Percentiles rank a stretch among this genome's conserved stretches.
These are phyloP conservation scores for Penicillium sp. DNA, from an alignment of 2,329 filamentous ascomycete genomes.

Conservation along the genomic window DNA sequence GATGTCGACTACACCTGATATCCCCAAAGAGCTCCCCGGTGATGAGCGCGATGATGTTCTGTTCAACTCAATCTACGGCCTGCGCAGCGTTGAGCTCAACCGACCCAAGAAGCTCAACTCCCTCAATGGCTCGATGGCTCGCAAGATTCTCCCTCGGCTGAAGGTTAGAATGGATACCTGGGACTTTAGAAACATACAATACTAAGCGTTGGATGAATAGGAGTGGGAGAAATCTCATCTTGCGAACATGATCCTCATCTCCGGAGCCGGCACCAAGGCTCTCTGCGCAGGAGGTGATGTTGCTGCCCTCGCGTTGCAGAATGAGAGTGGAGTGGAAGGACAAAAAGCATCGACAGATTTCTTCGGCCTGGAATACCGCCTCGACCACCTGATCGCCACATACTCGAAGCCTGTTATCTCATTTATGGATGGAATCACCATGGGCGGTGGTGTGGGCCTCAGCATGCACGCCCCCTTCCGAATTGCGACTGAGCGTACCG, in stretches of 20 bases:
- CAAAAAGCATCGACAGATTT: conserved; percentile 75
- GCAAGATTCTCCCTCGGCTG: conserved; percentile 86
- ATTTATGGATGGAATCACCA: conserved; percentile 96
- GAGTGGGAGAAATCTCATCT: conserved; percentile 96
- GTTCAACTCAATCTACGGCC: conserved; percentile 83
- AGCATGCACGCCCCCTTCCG: conserved; percentile 93
- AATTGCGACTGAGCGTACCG: conserved; percentile 90
- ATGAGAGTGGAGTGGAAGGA: conserved; percentile 64
- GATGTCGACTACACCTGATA: conserved; percentile 40
- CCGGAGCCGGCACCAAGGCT: conserved; percentile 78
- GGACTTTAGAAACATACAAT: background rate
- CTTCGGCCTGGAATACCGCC: conserved; percentile 92
- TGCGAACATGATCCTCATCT: conserved; percentile 88
- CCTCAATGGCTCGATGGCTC: conserved; percentile 88
- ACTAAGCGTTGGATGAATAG: conserved; percentile 27
- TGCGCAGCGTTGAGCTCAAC: conserved; percentile 92
- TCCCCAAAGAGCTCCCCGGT: conserved; percentile 55
- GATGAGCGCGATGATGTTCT: conserved; percentile 89
- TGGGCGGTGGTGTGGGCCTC: conserved; percentile 94
- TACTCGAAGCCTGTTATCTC: conserved; percentile 91
- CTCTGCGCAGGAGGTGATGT: conserved; percentile 96
- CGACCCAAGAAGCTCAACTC: conserved; percentile 88
- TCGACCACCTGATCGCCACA: conserved; percentile 92
- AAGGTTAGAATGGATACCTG: conserved; percentile 42
- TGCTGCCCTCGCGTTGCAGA: conserved; percentile 69